phyloP scores from a whole-genome alignment of 441 rosid species.

The Eutrema salsugineum region DNA sequence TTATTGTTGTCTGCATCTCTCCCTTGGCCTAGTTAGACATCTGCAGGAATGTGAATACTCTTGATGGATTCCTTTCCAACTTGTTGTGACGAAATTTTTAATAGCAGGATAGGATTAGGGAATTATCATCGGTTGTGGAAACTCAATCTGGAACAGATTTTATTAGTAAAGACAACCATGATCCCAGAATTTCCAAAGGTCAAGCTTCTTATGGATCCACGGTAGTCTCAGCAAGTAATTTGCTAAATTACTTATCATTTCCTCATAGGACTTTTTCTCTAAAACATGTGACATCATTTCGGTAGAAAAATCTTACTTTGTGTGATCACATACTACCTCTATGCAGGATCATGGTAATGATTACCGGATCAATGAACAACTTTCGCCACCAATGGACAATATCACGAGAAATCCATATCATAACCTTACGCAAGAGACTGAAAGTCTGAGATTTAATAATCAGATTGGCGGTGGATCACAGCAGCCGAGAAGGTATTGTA shows the following conservation, averaged over 20 bases:
- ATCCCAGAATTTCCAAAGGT: conserved; percentile 26
- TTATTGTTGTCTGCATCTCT: conserved; percentile 7
- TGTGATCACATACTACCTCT: conserved; percentile 4
- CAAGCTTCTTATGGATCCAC: conserved; percentile 38
- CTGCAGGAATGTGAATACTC: neutral
- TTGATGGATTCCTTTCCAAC: neutral
- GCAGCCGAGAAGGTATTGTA: conserved; percentile 22
- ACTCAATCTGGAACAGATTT: conserved; percentile 37
- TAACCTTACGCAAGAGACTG: conserved; percentile 13
- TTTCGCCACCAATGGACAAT: conserved; percentile 25
- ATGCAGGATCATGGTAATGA: conserved; percentile 32
- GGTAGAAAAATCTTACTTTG: conserved; percentile 9
- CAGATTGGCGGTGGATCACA: conserved; percentile 21
- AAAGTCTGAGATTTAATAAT: conserved; percentile 26
- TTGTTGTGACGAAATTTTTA: conserved; percentile 4
- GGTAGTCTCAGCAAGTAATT: conserved; percentile 43
- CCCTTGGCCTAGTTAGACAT: neutral
- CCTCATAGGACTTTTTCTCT: neutral
- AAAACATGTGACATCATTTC: neutral
- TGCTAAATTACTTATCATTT: conserved; percentile 30
- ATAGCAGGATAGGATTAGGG: conserved; percentile 76
- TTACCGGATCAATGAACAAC: conserved; percentile 24
- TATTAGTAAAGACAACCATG: conserved; percentile 33
- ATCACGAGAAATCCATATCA: conserved; percentile 27
- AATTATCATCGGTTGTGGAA: conserved; percentile 41